A percentile compares a stretch with the other conserved stretches of the same genome.
Evolutionary conservation across 1,284 basidiomycete genomes (phyloP).

Genomic region (Boletus subluridellus): DNA sequence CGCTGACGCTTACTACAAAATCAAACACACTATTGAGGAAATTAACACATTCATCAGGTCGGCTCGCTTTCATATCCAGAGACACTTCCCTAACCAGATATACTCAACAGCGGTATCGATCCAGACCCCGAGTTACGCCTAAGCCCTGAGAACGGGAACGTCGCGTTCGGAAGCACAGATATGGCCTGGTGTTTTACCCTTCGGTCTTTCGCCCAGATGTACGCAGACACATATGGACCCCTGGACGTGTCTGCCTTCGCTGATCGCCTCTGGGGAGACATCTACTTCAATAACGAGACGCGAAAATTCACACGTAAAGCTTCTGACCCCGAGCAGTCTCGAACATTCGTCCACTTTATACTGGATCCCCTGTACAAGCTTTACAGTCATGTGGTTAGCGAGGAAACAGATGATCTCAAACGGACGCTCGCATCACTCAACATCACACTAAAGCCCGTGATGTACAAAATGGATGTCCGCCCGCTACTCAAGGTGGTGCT

Average conservation of each 20-base stretch:
- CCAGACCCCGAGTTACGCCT: slow-evolving; percentile 83
- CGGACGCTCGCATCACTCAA: slow-evolving; percentile 77
- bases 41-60: slow-evolving; percentile 94
- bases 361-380: slow-evolving; percentile 97
- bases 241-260: slow-evolving; percentile 71
- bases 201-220: slow-evolving; percentile 93
- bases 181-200: slow-evolving; percentile 99
- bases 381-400: slow-evolving; percentile 91
- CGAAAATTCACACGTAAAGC: slow-evolving; percentile 90
- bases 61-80: slow-evolving; percentile 18
- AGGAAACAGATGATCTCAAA: slow-evolving; percentile 82
- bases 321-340: slow-evolving; percentile 74
- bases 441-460: slow-evolving; percentile 87
- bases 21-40: slow-evolving; percentile 98
- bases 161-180: slow-evolving; percentile 94
- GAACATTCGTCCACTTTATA: slow-evolving; percentile 96
- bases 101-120: slow-evolving; percentile 67
- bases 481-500: slow-evolving; percentile 92
- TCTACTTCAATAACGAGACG: slow-evolving; percentile 83
- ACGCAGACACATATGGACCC: slow-evolving; percentile 86
- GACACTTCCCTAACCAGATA: slow-evolving; percentile 1
- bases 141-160: slow-evolving; percentile 94
- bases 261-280: slow-evolving; percentile 94
- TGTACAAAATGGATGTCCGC: slow-evolving; percentile 98
- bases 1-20: slow-evolving; percentile 96